phyloP scores from a whole-genome alignment of 2,329 filamentous ascomycete genomes.

The Diaporthe longicolla region DNA sequence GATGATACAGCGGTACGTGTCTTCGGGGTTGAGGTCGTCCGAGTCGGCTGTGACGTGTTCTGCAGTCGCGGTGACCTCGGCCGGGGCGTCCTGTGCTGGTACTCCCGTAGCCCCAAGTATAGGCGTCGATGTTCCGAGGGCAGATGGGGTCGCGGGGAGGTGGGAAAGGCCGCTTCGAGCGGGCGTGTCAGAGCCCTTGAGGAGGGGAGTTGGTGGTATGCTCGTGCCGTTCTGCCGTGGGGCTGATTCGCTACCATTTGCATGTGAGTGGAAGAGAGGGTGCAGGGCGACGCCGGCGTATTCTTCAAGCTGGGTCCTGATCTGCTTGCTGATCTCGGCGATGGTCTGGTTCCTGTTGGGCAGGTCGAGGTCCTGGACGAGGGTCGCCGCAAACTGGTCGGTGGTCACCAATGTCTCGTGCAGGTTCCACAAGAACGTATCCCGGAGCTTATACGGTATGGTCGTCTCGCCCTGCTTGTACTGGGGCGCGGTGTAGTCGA shows the following conservation, averaged over 20 bases:
- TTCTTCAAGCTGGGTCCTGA: constrained; percentile 94
- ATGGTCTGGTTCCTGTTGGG: constrained; percentile 80
- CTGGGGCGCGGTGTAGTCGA: constrained; percentile 81
- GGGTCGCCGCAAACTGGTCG: constrained; percentile 91
- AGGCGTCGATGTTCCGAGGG: constrained; percentile 38
- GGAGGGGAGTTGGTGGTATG: constrained; percentile 46
- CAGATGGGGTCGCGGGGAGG: constrained; percentile 62
- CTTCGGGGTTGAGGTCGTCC: constrained; percentile 88
- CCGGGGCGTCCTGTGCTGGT: constrained; percentile 10
- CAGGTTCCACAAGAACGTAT: constrained; percentile 98
- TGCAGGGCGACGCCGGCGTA: constrained; percentile 95
- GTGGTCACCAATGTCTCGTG: constrained; percentile 95
- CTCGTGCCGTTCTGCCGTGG: constrained; percentile 37
- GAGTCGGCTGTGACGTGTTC: constrained; percentile 74
- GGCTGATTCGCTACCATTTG: constrained; percentile 30
- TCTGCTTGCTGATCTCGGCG: constrained; percentile 90
- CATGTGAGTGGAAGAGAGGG: constrained; percentile 83
- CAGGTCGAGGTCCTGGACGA: constrained; percentile 94
- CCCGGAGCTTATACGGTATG: constrained; percentile 88
- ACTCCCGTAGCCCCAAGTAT: constrained; percentile 26
- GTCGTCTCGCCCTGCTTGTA: constrained; percentile 86
- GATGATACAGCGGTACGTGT: constrained; percentile 94
- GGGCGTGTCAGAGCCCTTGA: constrained; percentile 63
- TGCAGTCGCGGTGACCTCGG: constrained; percentile 78
- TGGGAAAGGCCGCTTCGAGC: constrained; percentile 62